Evolutionary conservation across 129 eudicot species (phyloP).

Genomic region (Flaveria trinervia): DNA sequence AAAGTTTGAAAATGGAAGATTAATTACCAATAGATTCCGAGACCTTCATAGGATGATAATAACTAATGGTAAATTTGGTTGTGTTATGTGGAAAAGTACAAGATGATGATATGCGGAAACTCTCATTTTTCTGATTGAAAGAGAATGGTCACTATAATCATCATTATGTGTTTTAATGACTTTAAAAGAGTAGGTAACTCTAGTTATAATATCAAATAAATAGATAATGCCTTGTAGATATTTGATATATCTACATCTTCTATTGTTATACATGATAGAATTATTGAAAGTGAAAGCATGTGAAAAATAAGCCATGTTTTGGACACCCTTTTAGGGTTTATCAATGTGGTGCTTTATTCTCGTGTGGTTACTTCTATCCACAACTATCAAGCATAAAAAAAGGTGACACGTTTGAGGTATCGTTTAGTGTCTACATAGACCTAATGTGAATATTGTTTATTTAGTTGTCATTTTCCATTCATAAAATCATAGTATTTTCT

Average conservation of each 20-base stretch:
- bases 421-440: background rate
- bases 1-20: no score
- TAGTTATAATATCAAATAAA: no score
- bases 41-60: no score
- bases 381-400: background rate
- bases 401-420: background rate
- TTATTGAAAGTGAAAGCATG: background rate
- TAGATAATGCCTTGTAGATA: background rate
- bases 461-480: background rate
- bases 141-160: background rate
- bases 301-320: background rate
- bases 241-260: background rate
- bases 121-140: no score
- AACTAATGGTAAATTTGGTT: no score
- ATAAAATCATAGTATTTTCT: no score
- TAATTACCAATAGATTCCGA: no score
- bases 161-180: no score
- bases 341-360: background rate
- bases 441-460: background rate
- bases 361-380: background rate
- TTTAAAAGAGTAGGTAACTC: no score
- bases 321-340: background rate
- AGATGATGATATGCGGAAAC: background rate
- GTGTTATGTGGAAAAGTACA: no score
- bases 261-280: background rate